A percentile compares a stretch with the other conserved stretches of the same genome.
Conservation (phyloP, 305 asterid genomes). For the Fraxinus latifolia region DNA sequence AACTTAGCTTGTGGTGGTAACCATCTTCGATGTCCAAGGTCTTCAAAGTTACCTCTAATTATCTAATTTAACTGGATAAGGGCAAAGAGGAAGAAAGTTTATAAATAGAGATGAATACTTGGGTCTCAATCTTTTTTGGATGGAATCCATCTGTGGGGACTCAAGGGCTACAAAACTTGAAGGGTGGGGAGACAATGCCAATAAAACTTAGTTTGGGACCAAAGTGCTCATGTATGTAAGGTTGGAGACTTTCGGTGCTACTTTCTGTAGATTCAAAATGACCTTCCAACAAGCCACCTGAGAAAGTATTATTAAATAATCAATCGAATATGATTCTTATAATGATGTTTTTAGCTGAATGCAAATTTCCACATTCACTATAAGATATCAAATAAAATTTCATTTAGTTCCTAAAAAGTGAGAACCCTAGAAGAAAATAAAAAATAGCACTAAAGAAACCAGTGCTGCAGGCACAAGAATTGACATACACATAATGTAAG, state of each 20-base stretch:
- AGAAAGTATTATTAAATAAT: neutral
- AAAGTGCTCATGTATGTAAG: neutral
- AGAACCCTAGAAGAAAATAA: constrained; percentile 12
- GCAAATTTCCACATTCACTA: neutral
- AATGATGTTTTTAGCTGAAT: neutral
- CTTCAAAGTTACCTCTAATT: neutral
- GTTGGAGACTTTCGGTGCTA: neutral
- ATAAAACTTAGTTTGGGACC: neutral
- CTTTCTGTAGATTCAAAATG: neutral
- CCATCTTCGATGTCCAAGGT: neutral
- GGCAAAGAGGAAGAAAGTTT: neutral
- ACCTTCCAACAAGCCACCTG: neutral
- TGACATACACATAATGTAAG: constrained; percentile 57
- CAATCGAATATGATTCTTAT: neutral
- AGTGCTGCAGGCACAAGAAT: constrained; percentile 39
- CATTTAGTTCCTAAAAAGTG: neutral
- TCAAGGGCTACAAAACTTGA: neutral
- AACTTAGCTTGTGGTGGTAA: neutral
- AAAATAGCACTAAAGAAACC: constrained; percentile 9
- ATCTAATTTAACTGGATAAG: neutral
- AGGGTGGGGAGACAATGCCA: neutral
- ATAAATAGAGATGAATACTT: neutral
- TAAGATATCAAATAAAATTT: neutral
- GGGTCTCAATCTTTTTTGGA: neutral
- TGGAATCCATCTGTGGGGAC: neutral